Conservation (phyloP, 2,329 filamentous ascomycete species). For the Trichocomaceae sp. region DNA sequence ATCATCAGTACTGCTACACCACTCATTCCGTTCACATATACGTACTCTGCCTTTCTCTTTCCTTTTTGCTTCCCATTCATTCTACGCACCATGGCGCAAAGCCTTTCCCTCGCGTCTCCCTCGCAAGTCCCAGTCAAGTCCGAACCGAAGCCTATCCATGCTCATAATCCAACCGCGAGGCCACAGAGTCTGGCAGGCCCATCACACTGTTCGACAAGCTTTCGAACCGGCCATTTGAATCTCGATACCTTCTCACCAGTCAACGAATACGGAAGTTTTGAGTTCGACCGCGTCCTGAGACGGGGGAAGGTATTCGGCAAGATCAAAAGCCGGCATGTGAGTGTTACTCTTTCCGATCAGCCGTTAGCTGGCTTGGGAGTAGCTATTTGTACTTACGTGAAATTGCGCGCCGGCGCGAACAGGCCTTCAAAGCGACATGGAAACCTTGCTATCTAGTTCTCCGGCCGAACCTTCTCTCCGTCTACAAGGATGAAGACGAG, state of each 20-base stretch:
- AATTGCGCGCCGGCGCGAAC: not conserved
- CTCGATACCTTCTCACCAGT: conserved; percentile 72
- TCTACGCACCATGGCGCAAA: conserved; percentile 10
- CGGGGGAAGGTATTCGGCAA: conserved; percentile 79
- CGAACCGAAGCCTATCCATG: conserved; percentile 4
- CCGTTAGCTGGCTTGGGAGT: not conserved
- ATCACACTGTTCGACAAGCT: conserved; percentile 13
- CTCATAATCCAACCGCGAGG: conserved; percentile 1
- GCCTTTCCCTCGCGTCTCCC: not conserved
- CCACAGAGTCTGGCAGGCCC: conserved; percentile 19
- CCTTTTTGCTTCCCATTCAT: not conserved
- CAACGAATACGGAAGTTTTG: conserved; percentile 91
- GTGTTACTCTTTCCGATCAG: conserved; percentile 7
- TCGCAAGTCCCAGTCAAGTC: conserved; percentile 4
- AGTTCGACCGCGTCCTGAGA: conserved; percentile 90
- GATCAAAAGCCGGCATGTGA: conserved; percentile 87
- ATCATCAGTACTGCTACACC: not conserved
- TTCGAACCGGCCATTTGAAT: conserved; percentile 44
- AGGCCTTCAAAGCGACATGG: conserved; percentile 64
- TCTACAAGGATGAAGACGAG: conserved; percentile 90
- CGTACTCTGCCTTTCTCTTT: not conserved
- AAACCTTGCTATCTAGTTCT: conserved; percentile 84
- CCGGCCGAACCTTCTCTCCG: conserved; percentile 78
- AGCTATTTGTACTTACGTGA: not conserved
- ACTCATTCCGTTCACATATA: not conserved